A percentile compares a stretch with the other conserved stretches of the same genome.
Evolutionary conservation across 768 basidiomycete species (phyloP).

Genomic region (Termitomyces sp.): DNA sequence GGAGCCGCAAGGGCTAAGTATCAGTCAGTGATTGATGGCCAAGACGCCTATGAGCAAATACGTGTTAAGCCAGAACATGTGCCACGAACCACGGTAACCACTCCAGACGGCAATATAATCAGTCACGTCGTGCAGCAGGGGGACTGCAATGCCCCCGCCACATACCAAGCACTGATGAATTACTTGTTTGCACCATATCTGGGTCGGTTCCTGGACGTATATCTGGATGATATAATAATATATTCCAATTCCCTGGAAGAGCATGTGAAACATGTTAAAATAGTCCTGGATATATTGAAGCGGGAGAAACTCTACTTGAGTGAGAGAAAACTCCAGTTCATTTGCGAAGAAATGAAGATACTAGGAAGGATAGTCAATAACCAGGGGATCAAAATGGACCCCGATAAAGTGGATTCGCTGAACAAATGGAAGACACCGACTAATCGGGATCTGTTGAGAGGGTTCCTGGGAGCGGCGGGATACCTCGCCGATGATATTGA

Average conservation of each 20-base stretch:
- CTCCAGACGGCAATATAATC: neutral
- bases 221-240: neutral
- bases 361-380: neutral
- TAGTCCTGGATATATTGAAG: neutral
- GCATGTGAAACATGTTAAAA: neutral
- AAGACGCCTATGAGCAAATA: neutral
- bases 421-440: neutral
- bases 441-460: neutral
- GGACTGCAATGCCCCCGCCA: neutral
- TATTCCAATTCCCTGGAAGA: neutral
- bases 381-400: neutral
- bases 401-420: neutral
- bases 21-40: neutral
- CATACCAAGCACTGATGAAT: neutral
- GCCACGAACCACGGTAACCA: neutral
- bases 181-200: neutral
- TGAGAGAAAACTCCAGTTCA: neutral
- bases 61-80: neutral
- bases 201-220: neutral
- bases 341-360: neutral
- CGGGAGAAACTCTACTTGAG: neutral
- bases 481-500: neutral
- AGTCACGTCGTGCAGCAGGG: neutral
- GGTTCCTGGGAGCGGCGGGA: neutral
- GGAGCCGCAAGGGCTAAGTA: neutral